A percentile compares a stretch with the other conserved stretches of the same genome.
phyloP scores from a whole-genome alignment of 148 eudicot species.

The Hydrangea macrophylla region DNA sequence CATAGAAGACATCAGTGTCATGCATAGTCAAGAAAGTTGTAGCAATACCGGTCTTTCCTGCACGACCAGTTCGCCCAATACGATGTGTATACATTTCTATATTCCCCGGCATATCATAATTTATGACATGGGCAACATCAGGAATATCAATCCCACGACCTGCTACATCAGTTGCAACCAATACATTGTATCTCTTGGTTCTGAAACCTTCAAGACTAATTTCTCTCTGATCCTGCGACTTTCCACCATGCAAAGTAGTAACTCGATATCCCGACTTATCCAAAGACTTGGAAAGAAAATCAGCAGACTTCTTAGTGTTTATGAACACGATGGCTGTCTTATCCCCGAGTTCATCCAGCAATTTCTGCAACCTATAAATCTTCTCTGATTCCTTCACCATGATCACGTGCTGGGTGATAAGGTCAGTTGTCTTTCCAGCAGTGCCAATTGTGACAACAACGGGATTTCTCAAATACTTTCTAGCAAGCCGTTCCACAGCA shows the following conservation, averaged over 20 bases:
- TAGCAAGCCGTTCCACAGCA: conserved; percentile 78
- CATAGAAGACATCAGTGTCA: conserved; percentile 72
- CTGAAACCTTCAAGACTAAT: conserved; percentile 44
- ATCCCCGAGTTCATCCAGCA: conserved; percentile 63
- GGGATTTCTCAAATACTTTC: conserved; percentile 81
- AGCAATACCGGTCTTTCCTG: conserved; percentile 56
- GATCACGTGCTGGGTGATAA: conserved; percentile 66
- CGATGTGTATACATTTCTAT: conserved; percentile 63
- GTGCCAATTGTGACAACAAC: conserved; percentile 82
- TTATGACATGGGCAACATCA: conserved; percentile 44
- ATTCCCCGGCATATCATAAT: conserved; percentile 57
- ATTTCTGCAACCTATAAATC: conserved; percentile 44
- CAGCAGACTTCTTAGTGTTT: conserved; percentile 40
- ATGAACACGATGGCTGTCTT: conserved; percentile 42
- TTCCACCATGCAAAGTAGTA: conserved; percentile 63
- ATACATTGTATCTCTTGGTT: conserved; percentile 43
- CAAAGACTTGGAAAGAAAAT: conserved; percentile 30
- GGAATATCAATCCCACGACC: conserved; percentile 49
- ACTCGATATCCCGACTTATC: conserved; percentile 46
- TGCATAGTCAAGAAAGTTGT: conserved; percentile 76
- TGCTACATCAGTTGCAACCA: conserved; percentile 48
- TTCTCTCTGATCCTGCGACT: conserved; percentile 46
- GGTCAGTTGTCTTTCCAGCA: conserved; percentile 77
- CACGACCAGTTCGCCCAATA: conserved; percentile 49
- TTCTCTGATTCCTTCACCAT: conserved; percentile 86